These are phyloP conservation scores for Pterocarpus macrocarpus DNA, from an alignment of 306 rosid species.

Conservation along the genomic window DNA sequence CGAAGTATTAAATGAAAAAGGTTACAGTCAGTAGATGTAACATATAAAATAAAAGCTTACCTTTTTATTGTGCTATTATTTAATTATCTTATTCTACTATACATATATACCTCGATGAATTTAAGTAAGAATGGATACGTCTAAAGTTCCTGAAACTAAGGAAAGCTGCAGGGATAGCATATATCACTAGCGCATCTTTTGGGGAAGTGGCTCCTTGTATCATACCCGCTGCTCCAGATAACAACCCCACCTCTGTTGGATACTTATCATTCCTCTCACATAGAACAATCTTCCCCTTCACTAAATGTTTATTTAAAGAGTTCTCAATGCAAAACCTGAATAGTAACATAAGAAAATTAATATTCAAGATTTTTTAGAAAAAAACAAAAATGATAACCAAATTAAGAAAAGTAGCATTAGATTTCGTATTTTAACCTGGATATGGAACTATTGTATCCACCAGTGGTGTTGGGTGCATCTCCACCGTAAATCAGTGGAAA, in stretches of 20 bases:
- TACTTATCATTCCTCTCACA: constrained; percentile 11
- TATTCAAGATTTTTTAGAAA: too few species aligned
- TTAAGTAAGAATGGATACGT: constrained; percentile 35
- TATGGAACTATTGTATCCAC: not conserved
- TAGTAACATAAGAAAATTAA: not conserved
- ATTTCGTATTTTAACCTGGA: constrained; percentile 49
- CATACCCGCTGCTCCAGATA: constrained; percentile 50
- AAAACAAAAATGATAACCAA: not conserved
- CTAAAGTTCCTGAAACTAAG: not conserved
- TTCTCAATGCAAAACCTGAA: not conserved
- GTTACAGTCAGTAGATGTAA: too few species aligned
- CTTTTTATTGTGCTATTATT: too few species aligned
- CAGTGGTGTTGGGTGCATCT: constrained; percentile 53
- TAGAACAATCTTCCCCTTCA: constrained; percentile 61
- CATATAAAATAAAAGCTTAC: not conserved
- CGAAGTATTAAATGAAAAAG: not conserved
- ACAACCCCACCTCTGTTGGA: not conserved
- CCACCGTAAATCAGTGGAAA: constrained; percentile 57
- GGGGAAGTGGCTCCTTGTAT: not conserved
- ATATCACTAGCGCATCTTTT: not conserved
- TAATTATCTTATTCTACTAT: too few species aligned
- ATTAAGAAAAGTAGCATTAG: not conserved
- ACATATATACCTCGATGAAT: constrained; percentile 36
- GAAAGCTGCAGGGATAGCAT: constrained; percentile 51
- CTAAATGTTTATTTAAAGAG: constrained; percentile 43